Percentiles rank a stretch among this genome's conserved stretches.
Conservation (phyloP, 495 filamentous ascomycete species). For the Barbatosphaeria neglecta region DNA sequence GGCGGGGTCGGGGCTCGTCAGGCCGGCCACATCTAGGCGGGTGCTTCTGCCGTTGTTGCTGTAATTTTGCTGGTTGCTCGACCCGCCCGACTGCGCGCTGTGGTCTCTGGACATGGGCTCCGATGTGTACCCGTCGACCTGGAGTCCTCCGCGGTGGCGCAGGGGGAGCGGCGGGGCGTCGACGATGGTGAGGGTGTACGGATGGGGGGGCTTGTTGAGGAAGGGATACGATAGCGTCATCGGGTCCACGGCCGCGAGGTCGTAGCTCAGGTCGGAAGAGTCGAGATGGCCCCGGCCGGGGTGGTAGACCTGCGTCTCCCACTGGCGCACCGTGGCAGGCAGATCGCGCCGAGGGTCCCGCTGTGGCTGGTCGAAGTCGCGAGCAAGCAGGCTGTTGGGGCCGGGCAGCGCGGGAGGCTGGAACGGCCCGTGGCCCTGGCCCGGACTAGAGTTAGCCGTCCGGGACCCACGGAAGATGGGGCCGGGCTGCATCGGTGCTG, state of each 20-base stretch:
- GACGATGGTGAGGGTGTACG: slow-evolving; percentile 8
- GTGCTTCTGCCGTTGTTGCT: slow-evolving; percentile 11
- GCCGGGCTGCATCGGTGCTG: slow-evolving; percentile 1
- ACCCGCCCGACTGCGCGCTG: slow-evolving; percentile 13
- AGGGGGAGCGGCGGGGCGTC: slow-evolving; percentile 7
- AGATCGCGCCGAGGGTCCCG: slow-evolving; percentile 9
- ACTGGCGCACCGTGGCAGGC: slow-evolving; percentile 9
- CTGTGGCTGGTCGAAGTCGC: slow-evolving; percentile 11
- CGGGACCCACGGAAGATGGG: slow-evolving; percentile 17
- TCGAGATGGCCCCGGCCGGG: slow-evolving; percentile 8
- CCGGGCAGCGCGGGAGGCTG: too few species aligned
- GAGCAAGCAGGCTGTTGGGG: slow-evolving; percentile 12
- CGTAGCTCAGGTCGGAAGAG: neutral
- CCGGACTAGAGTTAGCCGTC: slow-evolving; percentile 17
- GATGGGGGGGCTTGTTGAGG: neutral
- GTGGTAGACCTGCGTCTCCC: slow-evolving; percentile 15
- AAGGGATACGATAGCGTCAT: neutral
- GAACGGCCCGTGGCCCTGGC: slow-evolving; percentile 10
- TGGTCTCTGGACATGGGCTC: slow-evolving; percentile 44
- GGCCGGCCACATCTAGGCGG: neutral
- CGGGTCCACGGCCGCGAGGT: neutral
- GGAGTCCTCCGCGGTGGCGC: slow-evolving; percentile 8
- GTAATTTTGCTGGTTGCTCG: slow-evolving; percentile 3
- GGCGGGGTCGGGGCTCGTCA: neutral
- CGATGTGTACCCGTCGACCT: slow-evolving; percentile 35